These are phyloP conservation scores for Chlorella vulgaris DNA, from an alignment of 139 green algal genomes.

Conservation along the genomic window DNA sequence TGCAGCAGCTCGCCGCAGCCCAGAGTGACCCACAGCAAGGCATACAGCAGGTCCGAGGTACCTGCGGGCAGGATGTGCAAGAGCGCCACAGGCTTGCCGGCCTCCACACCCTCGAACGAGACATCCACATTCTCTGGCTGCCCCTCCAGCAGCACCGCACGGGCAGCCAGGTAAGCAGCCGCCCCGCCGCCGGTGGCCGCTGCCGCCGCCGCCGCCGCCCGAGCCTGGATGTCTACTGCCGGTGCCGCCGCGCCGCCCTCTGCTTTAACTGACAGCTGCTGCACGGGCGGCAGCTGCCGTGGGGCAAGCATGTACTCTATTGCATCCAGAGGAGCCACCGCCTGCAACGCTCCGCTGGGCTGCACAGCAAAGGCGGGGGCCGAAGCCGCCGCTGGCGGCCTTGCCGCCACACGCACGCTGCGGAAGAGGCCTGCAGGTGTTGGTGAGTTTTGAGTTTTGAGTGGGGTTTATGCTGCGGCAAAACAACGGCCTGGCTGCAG, in stretches of 20 bases:
- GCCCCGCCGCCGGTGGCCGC: background rate
- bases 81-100: conserved; percentile 58
- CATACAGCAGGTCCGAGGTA: no score
- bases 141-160: conserved; percentile 14
- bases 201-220: background rate
- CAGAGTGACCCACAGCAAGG: no score
- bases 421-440: conserved; percentile 22
- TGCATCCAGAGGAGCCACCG: conserved; percentile 61
- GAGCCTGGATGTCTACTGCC: background rate
- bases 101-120: conserved; percentile 64
- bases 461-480: no score
- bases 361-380: conserved; percentile 12
- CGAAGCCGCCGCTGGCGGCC: background rate
- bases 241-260: conserved; percentile 60
- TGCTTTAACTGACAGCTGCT: conserved; percentile 50
- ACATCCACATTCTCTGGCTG: background rate
- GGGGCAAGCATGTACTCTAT: conserved; percentile 59
- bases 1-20: no score
- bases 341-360: conserved; percentile 34
- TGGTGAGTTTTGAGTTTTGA: no score
- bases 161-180: conserved; percentile 25
- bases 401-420: conserved; percentile 17
- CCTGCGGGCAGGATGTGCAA: conserved; percentile 8
- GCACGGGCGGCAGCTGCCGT: conserved; percentile 65
- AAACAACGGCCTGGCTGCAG: background rate